Base-by-base conservation (phyloP, 164 flowering plant genomes). In the Berberis thunbergii region DNA sequence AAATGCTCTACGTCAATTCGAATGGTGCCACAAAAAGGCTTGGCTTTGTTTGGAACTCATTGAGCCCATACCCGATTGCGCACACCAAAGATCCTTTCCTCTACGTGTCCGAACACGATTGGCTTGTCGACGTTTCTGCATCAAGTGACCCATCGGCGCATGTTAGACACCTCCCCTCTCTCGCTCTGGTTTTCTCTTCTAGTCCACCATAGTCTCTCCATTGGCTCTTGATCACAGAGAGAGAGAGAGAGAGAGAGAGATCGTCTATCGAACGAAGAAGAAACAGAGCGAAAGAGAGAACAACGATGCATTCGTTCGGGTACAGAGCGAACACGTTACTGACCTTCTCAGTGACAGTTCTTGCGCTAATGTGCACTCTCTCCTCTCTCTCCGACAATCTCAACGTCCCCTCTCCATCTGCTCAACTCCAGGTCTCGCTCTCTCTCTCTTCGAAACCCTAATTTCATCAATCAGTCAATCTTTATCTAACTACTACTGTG, bases 321-420 rank as follows among this genome's bases (percentile, higher is more conserved):
- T 81, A 87, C 82, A 80, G 96, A 70, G 86, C 88, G 56, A 92
- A 87, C 65, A 95, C 96, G 7, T 65, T 89, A 67, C 61, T 86
- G 41, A 89, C 96, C 2, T 86, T 92, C 69, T 66, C 93, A 7
- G 67, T 92, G 46, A 87, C 91, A 13, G 83, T 87, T 12, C 84
- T 92, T 10, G 96, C 95, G 1, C 63, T 92, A 1, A 79, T 88
- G 68, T 92, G 96, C 72, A 85, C 80, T 66, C 71, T 89, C 66
- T 89, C 88, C 9, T 89, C 98, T 64, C 43, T 92, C 77, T 86
- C 93, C 63, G 96, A 92, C 69, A 87, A 77, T 68, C 68, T 92
- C 77, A 83, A 83, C 72, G 49, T 67, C 59, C 96, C 96, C 8
- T 50, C 84, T 56, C 96, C 98, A 49, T 64, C 87, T 6, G 74